Evolutionary conservation across 306 rosid genomes (phyloP).

Genomic region (Cotoneaster glaucophyllus): DNA sequence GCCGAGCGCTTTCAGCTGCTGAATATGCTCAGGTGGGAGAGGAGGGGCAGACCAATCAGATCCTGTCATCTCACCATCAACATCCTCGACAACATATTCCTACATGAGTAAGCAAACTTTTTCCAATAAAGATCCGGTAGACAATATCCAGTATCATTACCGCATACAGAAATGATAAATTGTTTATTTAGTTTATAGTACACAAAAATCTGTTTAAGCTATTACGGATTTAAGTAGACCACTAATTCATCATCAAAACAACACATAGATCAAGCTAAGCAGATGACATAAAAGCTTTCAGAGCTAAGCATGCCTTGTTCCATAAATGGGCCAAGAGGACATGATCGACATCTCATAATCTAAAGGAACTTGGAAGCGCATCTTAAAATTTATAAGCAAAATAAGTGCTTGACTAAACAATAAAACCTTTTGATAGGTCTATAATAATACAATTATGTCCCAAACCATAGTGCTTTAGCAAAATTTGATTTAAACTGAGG

Average conservation of each 20-base stretch:
- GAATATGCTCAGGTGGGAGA: conserved; percentile 84
- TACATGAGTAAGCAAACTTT: conserved; percentile 21
- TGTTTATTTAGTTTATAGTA: neutral
- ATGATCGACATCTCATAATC: neutral
- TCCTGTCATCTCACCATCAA: conserved; percentile 86
- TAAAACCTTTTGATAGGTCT: neutral
- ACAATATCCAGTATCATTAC: neutral
- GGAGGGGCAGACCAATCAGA: conserved; percentile 85
- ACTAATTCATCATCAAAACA: neutral
- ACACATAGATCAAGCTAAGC: neutral
- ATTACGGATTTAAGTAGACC: neutral
- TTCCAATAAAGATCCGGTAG: conserved; percentile 1
- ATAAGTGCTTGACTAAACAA: neutral
- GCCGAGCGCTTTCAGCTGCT: conserved; percentile 87
- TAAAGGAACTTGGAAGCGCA: neutral
- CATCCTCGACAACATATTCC: conserved; percentile 98
- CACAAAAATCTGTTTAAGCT: neutral
- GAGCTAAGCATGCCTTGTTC: neutral
- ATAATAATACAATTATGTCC: neutral
- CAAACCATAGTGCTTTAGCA: neutral
- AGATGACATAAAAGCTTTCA: neutral
- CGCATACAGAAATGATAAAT: neutral
- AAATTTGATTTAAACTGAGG: neutral
- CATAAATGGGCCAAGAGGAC: neutral
- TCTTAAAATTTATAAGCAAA: neutral